phyloP scores from a whole-genome alignment of 2,329 filamentous ascomycete species.

The Ceratocystis albifundus region DNA sequence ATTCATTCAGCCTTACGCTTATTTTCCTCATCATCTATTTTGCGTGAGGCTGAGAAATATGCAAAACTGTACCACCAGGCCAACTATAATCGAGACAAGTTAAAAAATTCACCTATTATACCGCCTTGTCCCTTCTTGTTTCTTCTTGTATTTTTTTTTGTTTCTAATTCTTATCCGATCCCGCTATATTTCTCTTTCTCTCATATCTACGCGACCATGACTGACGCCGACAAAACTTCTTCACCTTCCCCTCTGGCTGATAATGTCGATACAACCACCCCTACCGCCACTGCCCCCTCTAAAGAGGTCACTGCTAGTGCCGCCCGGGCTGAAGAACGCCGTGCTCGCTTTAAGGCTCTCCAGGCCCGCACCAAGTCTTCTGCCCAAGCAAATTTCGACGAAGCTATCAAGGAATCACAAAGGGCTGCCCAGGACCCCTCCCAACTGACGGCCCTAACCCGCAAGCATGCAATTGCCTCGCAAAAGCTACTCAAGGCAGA shows the following conservation, averaged over 20 bases:
- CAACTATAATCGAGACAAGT: too few species aligned
- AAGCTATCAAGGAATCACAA: conserved; percentile 72
- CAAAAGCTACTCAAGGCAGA: conserved; percentile 92
- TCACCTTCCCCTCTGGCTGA: neutral
- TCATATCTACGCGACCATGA: conserved; percentile 11
- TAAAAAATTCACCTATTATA: too few species aligned
- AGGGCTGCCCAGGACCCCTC: conserved; percentile 65
- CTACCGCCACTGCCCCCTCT: conserved; percentile 21
- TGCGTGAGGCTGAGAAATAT: too few species aligned
- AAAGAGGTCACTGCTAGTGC: conserved; percentile 27
- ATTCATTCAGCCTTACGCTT: too few species aligned
- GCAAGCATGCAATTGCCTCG: conserved; percentile 74
- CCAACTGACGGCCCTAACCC: conserved; percentile 65
- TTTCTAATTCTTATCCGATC: too few species aligned
- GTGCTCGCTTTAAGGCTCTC: conserved; percentile 76
- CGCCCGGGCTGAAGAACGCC: conserved; percentile 50
- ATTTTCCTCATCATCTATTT: too few species aligned
- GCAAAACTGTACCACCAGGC: too few species aligned
- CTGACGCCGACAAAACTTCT: conserved; percentile 20
- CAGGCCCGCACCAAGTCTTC: conserved; percentile 68
- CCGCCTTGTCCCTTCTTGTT: neutral
- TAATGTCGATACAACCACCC: conserved; percentile 2
- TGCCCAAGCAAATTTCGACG: conserved; percentile 64
- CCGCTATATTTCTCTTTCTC: neutral
- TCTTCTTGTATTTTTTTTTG: too few species aligned